Evolutionary conservation across 106 monocot genomes (phyloP), one percentile per base, ranked within the genome.

Genomic region (Dendrobium officinale): DNA sequence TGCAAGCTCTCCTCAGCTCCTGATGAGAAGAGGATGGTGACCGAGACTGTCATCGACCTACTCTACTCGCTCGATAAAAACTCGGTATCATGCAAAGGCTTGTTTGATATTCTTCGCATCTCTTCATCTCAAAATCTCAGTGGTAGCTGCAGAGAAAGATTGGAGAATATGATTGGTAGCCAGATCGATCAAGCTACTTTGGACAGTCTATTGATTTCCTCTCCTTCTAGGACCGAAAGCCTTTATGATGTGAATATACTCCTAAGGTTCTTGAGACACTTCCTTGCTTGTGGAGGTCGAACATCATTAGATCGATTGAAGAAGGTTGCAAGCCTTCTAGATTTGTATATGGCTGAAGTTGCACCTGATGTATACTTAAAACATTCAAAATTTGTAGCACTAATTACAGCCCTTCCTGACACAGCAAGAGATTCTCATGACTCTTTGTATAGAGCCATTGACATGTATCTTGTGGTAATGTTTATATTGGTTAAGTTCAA

Each of bases 331-430:
- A 81, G 75, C 5, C 75, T 98, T 72, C 80, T 92, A 42, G 98
- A 98, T 80, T 83, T 92, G 66, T 98, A 98, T 83, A 67, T 98
- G 77, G 91, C 95, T 15, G 98, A 98, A 86, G 89, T 95, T 47
- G 98, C 98, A 42, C 95, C 98, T 1, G 98, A 98, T 85, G 75
- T 86, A 0, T 84, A 79, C 68, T 79, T 98, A 85, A 92, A 85
- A 26, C 88, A 91, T 77, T 86, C 84, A 2, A 95, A 83, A 64
- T 98, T 98, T 55, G 59, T 80, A 0, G 84, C 81, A 9, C 66
- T 98, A 19, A 82, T 84, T 73, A 82, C 86, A 20, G 83, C 86
- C 11, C 86, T 98, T 42, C 98, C 98, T 0, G 89, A 87, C 51
- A 78, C 29, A 11, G 92, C 95, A 41, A 89, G 98, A 79, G 92